Base-by-base conservation (phyloP, 2,329 filamentous ascomycete genomes). In the Ophiostoma tasmaniense region DNA sequence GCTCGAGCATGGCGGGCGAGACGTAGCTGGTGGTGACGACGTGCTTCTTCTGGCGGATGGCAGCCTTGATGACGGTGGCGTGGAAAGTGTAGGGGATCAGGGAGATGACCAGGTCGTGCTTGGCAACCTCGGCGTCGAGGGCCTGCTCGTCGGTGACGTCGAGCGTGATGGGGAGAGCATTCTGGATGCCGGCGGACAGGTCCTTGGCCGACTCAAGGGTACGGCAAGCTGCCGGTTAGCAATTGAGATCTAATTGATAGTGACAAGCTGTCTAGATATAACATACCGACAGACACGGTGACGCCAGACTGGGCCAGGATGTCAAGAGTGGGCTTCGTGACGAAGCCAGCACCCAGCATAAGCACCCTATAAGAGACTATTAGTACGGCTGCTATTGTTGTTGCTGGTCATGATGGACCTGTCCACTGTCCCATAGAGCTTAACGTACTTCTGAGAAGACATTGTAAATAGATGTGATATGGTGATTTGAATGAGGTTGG, bases 1-100 rank as follows among this genome's bases (percentile, higher is more conserved):
- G 87, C 82, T 93, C 94, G 81, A 89, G 80, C 93, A 97, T 97
- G 73, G 92, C 91, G 3, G 92, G 92, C 4, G 91, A 96, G 74
- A 97, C 91, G 77, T 98, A 98, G 73, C 88, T 92, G 37, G 94
- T 97, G 70, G 94, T 97, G 76, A 98, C 93, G 71, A 98, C 93
- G 82, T 98, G 83, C 86, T 94, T 97, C 90, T 97, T 97, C 76
- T 89, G 86, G 76, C 89, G 87, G 81, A 98, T 97, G 72, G 93
- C 94, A 45, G 90, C 89, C 85, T 96, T 94, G 87, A 97, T 96
- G 75, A 97, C 93, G 69, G 85, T 84, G 64, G 90, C 91, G 80
- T 96, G 93, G 85, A 88, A 92, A 71, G 88, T 96, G 82, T 97
- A 98, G 66, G 94, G 94, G 75, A 98, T 97, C 80, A 98, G 79